Conservation (phyloP, 2,329 filamentous ascomycete genomes). For the Xylaria sp. region DNA sequence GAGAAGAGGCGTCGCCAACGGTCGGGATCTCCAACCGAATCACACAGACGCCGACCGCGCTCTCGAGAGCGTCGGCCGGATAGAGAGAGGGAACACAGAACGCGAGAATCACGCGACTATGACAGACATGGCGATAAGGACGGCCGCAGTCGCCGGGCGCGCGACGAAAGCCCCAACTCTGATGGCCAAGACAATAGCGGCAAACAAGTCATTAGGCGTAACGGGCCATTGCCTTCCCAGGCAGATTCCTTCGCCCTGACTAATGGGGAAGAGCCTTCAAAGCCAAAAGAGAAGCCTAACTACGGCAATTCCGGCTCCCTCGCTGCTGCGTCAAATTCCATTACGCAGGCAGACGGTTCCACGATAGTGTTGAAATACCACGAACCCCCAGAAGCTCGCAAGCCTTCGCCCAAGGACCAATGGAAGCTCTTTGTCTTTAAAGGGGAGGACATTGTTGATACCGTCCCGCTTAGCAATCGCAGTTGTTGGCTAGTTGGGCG, state of each 20-base stretch:
- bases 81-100: slow-evolving; percentile 36
- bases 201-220: slow-evolving; percentile 44
- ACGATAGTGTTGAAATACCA: slow-evolving; percentile 91
- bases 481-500: slow-evolving; percentile 93
- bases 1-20: slow-evolving; percentile 33
- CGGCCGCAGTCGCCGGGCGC: slow-evolving; percentile 33
- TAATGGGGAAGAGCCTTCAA: slow-evolving; percentile 54
- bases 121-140: slow-evolving; percentile 38
- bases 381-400: slow-evolving; percentile 90
- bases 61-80: slow-evolving; percentile 38
- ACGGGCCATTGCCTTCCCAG: slow-evolving; percentile 64
- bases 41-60: slow-evolving; percentile 32
- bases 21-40: slow-evolving; percentile 38
- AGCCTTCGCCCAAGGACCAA: slow-evolving; percentile 75
- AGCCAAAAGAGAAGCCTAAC: slow-evolving; percentile 86
- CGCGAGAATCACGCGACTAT: slow-evolving; percentile 43
- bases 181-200: slow-evolving; percentile 29
- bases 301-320: slow-evolving; percentile 80
- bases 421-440: slow-evolving; percentile 98
- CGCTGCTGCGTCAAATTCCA: slow-evolving; percentile 83
- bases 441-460: slow-evolving; percentile 77
- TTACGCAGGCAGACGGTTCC: slow-evolving; percentile 73
- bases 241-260: slow-evolving; percentile 63
- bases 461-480: slow-evolving; percentile 73
- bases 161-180: slow-evolving; percentile 22